A percentile compares a stretch with the other conserved stretches of the same genome.
These are phyloP conservation scores for Saitozyma podzolica DNA, from an alignment of 768 basidiomycete species.

Conservation along the genomic window DNA sequence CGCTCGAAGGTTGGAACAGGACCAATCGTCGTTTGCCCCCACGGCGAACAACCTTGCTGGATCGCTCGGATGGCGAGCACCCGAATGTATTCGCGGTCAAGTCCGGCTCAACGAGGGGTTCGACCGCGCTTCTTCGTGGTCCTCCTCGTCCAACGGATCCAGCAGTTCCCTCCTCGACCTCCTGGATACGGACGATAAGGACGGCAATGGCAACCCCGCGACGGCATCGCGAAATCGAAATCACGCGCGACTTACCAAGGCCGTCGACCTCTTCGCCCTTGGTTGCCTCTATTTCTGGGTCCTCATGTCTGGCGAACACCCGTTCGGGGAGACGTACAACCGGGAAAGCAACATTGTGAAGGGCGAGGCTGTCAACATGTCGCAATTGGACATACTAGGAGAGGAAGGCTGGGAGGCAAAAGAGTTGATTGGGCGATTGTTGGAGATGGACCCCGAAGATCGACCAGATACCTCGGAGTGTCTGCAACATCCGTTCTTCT, in stretches of 20 bases:
- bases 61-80: conserved; percentile 95
- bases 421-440: conserved; percentile 75
- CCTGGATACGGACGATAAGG: conserved; percentile 51
- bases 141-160: conserved; percentile 25
- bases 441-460: conserved; percentile 69
- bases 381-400: conserved; percentile 73
- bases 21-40: conserved; percentile 94
- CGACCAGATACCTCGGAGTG: conserved; percentile 85
- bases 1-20: conserved; percentile 89
- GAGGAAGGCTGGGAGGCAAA: conserved; percentile 92
- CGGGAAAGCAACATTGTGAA: conserved; percentile 86
- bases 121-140: conserved; percentile 35
- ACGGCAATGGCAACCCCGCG: conserved; percentile 37
- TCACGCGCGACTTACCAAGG: conserved; percentile 74
- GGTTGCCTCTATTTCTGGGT: conserved; percentile 95
- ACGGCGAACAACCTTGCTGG: conserved; percentile 85
- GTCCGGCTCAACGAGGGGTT: conserved; percentile 80
- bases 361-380: conserved; percentile 71
- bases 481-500: conserved; percentile 93
- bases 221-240: conserved; percentile 35
- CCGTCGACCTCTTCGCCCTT: conserved; percentile 93
- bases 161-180: conserved; percentile 20
- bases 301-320: conserved; percentile 84
- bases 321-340: conserved; percentile 90
- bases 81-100: conserved; percentile 90